Conservation (phyloP, 208 protist genomes). For the Lotmaria passim region DNA sequence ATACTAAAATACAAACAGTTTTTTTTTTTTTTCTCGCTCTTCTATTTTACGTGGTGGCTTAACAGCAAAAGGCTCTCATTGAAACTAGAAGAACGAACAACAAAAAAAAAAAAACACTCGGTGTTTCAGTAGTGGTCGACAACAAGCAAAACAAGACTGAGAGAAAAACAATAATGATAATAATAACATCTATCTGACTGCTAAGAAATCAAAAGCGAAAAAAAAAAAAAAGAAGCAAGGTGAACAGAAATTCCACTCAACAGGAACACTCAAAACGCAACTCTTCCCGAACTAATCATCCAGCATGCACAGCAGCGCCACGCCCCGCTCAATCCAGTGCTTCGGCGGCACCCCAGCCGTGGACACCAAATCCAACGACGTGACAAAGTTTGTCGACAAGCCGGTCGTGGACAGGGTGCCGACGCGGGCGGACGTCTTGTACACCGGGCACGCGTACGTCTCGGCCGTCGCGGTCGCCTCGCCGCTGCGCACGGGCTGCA, state of each 20-base stretch:
- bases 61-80: too few relatives aligned
- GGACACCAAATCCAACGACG: constrained; percentile 82
- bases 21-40: too few relatives aligned
- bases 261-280: too few relatives aligned
- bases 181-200: too few relatives aligned
- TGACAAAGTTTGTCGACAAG: constrained; percentile 93
- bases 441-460: constrained; percentile 91
- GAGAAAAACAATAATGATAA: too few relatives aligned
- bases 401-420: constrained; percentile 92
- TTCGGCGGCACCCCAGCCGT: constrained; percentile 41
- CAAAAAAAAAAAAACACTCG: background rate
- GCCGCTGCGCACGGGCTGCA: constrained; percentile 78
- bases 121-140: background rate
- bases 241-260: background rate
- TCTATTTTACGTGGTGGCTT: too few relatives aligned
- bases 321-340: constrained; percentile 93
- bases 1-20: background rate
- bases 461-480: constrained; percentile 34
- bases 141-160: too few relatives aligned
- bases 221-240: constrained; percentile 18
- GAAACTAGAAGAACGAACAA: constrained; percentile 10
- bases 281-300: constrained; percentile 66
- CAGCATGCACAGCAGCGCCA: constrained; percentile 94
- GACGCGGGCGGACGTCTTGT: constrained; percentile 92
- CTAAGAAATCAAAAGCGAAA: background rate